A percentile compares a stretch with the other conserved stretches of the same genome.
Conservation (phyloP, 169 alveolate genomes). For the Amoebophrya sp. region DNA sequence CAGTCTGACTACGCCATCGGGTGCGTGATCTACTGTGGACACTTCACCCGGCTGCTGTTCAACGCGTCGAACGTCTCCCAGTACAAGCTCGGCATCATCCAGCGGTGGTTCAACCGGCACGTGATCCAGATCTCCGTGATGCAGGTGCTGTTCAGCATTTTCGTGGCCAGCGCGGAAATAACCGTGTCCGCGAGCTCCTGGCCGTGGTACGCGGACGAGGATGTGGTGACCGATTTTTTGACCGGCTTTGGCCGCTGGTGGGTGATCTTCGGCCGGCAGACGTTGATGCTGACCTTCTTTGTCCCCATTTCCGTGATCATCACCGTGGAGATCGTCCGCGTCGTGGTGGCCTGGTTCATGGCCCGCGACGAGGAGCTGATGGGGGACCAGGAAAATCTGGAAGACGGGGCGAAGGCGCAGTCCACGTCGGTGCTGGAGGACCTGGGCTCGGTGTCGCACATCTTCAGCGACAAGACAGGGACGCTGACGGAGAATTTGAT, state of each 20-base stretch:
- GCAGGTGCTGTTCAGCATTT: not conserved
- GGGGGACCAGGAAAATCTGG: no score
- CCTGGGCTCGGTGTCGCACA: constrained; percentile 89
- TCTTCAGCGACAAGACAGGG: constrained; percentile 98
- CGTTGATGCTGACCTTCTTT: not conserved
- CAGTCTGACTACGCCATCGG: not conserved
- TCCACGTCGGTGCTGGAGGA: constrained; percentile 85
- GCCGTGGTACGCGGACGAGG: not conserved
- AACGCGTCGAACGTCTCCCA: not conserved
- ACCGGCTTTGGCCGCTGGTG: not conserved
- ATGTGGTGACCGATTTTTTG: not conserved
- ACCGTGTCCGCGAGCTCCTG: not conserved
- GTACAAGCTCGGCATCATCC: not conserved
- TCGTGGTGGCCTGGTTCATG: not conserved
- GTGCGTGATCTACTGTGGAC: not conserved
- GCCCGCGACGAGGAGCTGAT: not conserved
- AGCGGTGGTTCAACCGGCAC: not conserved
- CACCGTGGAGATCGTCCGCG: not conserved
- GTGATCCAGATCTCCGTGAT: not conserved
- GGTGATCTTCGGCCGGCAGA: not conserved
- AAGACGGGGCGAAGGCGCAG: constrained; percentile 34
- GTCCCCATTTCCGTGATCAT: not conserved
- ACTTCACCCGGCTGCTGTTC: not conserved
- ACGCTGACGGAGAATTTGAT: constrained; percentile 93
- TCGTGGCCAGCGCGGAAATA: not conserved